Evolutionary conservation across 768 basidiomycete species (phyloP), one percentile per base, ranked within the genome.

Genomic region (Pulveroboletus sp.): DNA sequence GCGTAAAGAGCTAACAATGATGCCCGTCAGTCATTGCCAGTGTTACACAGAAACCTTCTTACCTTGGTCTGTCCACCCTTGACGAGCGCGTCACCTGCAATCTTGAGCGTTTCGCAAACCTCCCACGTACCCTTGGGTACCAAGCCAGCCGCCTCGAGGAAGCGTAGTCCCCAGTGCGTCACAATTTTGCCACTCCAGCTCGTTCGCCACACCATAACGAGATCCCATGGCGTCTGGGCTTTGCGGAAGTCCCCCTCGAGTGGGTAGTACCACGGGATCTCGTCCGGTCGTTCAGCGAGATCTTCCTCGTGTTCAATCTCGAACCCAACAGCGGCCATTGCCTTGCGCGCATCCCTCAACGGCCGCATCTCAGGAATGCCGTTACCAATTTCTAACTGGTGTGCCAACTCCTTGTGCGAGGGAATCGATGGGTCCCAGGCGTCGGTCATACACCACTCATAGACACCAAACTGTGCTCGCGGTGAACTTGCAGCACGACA

Each of bases 381-480:
- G 63, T 95, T 93, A 19, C 96, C 95, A 49, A 96, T 74, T 67
- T 97, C 94, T 53, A 97, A 86, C 53, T 80, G 80, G 73, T 97
- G 93, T 12, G 91, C 90, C 50, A 98, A 83, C 38, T 79, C 79
- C 73, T 93, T 94, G 79, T 98, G 95, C 46, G 78, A 70, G 16
- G 93, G 88, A 64, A 77, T 87, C 39, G 86, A 79, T 32, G 89
- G 80, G 70, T 97, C 88, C 90, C 94, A 94, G 4, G 70, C 66
- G 68, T 97, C 93, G 17, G 96, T 97, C 96, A 99, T 97, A 70
- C 84, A 86, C 95, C 95, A 99, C 68, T 98, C 96, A 71, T 98
- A 99, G 31, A 98, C 89, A 63, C 94, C 95, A 69, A 96, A 96
- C 89, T 94, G 53, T 1, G 34, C 43, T 32, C 37, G 27, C 40